Evolutionary conservation across 345 rosid genomes (phyloP).

Genomic region (Psidium guajava): DNA sequence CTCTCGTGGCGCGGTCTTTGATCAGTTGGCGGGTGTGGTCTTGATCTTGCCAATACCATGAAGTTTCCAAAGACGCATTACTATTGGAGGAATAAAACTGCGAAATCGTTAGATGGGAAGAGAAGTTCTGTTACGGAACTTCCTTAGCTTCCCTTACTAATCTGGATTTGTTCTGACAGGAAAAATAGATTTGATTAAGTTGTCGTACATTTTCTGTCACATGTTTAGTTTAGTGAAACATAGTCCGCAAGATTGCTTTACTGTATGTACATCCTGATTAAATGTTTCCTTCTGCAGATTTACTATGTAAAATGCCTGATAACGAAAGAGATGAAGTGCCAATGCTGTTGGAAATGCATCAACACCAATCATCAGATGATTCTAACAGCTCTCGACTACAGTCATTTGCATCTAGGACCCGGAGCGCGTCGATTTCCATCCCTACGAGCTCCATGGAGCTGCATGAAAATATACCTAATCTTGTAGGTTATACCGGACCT

Average conservation of each 20-base stretch:
- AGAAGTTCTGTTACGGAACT: neutral
- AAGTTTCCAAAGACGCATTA: neutral
- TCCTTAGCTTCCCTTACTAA: neutral
- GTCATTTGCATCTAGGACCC: constrained; percentile 25
- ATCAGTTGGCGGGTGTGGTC: neutral
- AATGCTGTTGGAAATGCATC: constrained; percentile 37
- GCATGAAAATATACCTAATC: constrained; percentile 22
- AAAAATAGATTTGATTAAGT: neutral
- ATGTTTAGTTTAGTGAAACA: neutral
- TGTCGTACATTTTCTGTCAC: neutral
- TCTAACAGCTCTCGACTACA: constrained; percentile 21
- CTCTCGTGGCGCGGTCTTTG: neutral
- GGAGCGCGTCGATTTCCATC: constrained; percentile 57
- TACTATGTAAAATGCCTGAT: constrained; percentile 25
- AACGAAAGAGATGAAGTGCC: constrained; percentile 57
- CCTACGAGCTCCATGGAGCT: constrained; percentile 35
- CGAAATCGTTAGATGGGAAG: neutral
- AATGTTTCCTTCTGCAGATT: constrained; percentile 6
- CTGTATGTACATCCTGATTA: neutral
- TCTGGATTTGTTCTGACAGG: neutral
- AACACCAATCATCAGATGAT: constrained; percentile 14
- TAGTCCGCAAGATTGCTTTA: neutral
- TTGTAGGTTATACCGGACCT: constrained; percentile 77
- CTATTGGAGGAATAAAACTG: neutral
- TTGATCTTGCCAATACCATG: neutral